Conservation (phyloP, 805 yeast genomes). For the Pichia thaimueangensis region DNA sequence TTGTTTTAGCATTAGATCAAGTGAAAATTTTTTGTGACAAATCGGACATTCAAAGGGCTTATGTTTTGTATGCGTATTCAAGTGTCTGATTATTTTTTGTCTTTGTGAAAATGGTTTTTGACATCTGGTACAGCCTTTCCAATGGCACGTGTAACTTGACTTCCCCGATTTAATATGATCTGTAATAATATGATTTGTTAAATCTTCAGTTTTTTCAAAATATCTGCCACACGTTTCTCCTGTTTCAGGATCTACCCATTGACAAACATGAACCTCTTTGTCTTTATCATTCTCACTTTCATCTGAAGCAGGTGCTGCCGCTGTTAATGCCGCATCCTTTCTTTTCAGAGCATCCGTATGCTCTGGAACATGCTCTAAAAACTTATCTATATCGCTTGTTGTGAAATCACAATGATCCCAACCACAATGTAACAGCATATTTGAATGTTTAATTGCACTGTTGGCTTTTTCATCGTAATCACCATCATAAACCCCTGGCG, state of each 20-base stretch:
- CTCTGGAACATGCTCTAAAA: slow-evolving; percentile 55
- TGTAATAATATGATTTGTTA: slow-evolving; percentile 64
- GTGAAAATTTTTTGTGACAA: slow-evolving; percentile 71
- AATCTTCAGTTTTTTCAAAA: slow-evolving; percentile 49
- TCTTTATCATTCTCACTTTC: slow-evolving; percentile 6
- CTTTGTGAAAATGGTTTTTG: slow-evolving; percentile 66
- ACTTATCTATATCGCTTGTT: slow-evolving; percentile 43
- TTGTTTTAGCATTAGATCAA: slow-evolving; percentile 69
- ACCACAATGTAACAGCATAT: slow-evolving; percentile 47
- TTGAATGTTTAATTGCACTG: background rate
- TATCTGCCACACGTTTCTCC: slow-evolving; percentile 38
- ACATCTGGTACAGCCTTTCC: slow-evolving; percentile 71
- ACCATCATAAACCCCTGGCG: background rate
- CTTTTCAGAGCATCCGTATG: slow-evolving; percentile 10
- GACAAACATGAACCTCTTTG: slow-evolving; percentile 24
- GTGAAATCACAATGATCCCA: slow-evolving; percentile 69
- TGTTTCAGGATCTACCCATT: slow-evolving; percentile 31
- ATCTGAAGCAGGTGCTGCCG: too few relatives aligned
- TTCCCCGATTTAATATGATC: slow-evolving; percentile 73
- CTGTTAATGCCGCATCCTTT: background rate
- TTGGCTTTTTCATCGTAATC: background rate
- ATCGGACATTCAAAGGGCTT: slow-evolving; percentile 68
- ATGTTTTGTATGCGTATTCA: slow-evolving; percentile 81
- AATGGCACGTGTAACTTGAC: slow-evolving; percentile 60
- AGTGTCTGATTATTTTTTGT: slow-evolving; percentile 79